These are phyloP conservation scores for Euphorbia lathyris DNA, from an alignment of 345 rosid species.

Conservation along the genomic window DNA sequence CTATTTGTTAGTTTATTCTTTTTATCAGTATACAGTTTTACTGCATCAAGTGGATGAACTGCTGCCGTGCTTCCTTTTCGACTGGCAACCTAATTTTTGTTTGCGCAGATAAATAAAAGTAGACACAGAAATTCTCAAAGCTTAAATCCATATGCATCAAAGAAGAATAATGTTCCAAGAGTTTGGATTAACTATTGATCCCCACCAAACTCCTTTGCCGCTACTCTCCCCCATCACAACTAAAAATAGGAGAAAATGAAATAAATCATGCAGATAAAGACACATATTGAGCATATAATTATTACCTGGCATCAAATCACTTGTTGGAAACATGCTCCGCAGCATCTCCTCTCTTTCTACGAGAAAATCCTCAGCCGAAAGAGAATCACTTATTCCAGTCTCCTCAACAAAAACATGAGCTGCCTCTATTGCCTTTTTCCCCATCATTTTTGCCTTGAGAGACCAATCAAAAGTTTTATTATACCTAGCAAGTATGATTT, in stretches of 20 bases:
- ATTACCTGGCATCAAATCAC: constrained; percentile 86
- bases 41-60: too few species aligned
- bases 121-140: background rate
- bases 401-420: constrained; percentile 78
- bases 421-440: constrained; percentile 82
- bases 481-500: constrained; percentile 72
- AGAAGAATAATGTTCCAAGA: background rate
- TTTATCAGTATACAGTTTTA: too few species aligned
- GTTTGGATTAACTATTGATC: background rate
- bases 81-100: background rate
- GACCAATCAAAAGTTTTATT: constrained; percentile 88
- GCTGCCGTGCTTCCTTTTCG: background rate
- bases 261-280: background rate
- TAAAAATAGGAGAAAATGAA: background rate
- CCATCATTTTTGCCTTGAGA: constrained; percentile 97
- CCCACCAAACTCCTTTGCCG: background rate
- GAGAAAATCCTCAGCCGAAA: constrained; percentile 77
- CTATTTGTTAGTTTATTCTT: too few species aligned
- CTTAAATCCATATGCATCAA: background rate
- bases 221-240: background rate
- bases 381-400: constrained; percentile 74
- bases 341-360: constrained; percentile 81
- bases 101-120: background rate
- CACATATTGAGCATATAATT: background rate
- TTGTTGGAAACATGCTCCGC: constrained; percentile 61